These are phyloP conservation scores for Globisporangium viniferum DNA, from an alignment of 352 stramenopile species.

Conservation along the genomic window DNA sequence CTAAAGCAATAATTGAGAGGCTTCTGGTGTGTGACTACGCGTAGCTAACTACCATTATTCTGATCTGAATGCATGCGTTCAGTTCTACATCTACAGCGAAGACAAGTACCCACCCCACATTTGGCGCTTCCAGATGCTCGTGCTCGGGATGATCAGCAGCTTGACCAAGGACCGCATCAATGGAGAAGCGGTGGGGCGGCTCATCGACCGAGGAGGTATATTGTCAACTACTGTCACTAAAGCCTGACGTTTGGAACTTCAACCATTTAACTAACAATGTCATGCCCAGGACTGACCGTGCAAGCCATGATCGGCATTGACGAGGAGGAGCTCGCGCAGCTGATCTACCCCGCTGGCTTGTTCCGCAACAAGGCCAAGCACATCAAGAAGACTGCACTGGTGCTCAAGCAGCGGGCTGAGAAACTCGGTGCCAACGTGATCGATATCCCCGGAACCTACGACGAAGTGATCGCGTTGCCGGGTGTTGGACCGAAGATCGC, in stretches of 20 bases:
- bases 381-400: slow-evolving; percentile 78
- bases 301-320: slow-evolving; percentile 84
- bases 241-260: not conserved
- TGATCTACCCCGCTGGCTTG: slow-evolving; percentile 93
- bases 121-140: slow-evolving; percentile 90
- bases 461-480: slow-evolving; percentile 87
- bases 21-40: not conserved
- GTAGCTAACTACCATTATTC: too few species aligned
- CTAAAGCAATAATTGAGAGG: not conserved
- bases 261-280: not conserved
- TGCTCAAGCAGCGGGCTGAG: slow-evolving; percentile 33
- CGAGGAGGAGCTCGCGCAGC: slow-evolving; percentile 70
- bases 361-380: slow-evolving; percentile 96
- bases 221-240: not conserved
- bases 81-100: slow-evolving; percentile 33
- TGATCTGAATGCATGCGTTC: not conserved
- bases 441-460: slow-evolving; percentile 90
- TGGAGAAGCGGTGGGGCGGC: slow-evolving; percentile 54
- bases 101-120: slow-evolving; percentile 35
- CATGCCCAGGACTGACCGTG: slow-evolving; percentile 68
- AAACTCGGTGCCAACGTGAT: slow-evolving; percentile 22
- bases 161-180: slow-evolving; percentile 96
- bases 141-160: slow-evolving; percentile 95
- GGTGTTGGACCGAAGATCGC: slow-evolving; percentile 97
- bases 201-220: slow-evolving; percentile 52